A percentile compares a stretch with the other conserved stretches of the same genome.
These are phyloP conservation scores for Vitis amurensis DNA, from an alignment of 164 flowering plant species.

Conservation along the genomic window DNA sequence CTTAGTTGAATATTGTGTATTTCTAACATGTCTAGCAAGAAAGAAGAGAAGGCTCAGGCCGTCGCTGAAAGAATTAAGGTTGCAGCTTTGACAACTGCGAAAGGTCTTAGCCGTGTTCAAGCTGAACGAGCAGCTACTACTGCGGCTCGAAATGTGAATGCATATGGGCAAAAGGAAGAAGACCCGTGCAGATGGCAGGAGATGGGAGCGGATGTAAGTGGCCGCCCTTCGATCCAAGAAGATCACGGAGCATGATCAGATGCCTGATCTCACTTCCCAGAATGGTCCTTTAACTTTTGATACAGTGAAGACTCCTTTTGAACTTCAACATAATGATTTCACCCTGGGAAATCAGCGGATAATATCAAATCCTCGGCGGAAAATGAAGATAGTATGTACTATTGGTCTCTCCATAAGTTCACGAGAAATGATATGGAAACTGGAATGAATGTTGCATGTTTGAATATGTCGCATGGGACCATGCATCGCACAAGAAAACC, in stretches of 20 bases:
- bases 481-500: slow-evolving; percentile 90
- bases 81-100: slow-evolving; percentile 72
- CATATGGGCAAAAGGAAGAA: too few relatives aligned
- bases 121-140: slow-evolving; percentile 92
- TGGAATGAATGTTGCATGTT: slow-evolving; percentile 97
- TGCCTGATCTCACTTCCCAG: neutral
- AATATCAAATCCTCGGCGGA: slow-evolving; percentile 36
- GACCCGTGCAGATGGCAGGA: neutral
- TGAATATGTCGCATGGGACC: slow-evolving; percentile 99
- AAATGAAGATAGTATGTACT: slow-evolving; percentile 94
- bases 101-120: slow-evolving; percentile 93
- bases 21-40: slow-evolving; percentile 61
- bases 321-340: slow-evolving; percentile 26
- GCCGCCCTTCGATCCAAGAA: slow-evolving; percentile 15
- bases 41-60: slow-evolving; percentile 72
- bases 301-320: slow-evolving; percentile 21
- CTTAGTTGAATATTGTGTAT: neutral
- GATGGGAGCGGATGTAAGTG: neutral
- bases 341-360: slow-evolving; percentile 15
- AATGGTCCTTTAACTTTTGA: slow-evolving; percentile 18
- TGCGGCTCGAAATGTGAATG: slow-evolving; percentile 67
- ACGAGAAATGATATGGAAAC: slow-evolving; percentile 95
- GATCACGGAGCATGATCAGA: slow-evolving; percentile 7
- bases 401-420: slow-evolving; percentile 93
- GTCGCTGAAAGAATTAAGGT: slow-evolving; percentile 93